Evolutionary conservation across 345 rosid genomes (phyloP), one percentile per base, ranked within the genome.

Genomic region (Crucihimalaya himalaica): DNA sequence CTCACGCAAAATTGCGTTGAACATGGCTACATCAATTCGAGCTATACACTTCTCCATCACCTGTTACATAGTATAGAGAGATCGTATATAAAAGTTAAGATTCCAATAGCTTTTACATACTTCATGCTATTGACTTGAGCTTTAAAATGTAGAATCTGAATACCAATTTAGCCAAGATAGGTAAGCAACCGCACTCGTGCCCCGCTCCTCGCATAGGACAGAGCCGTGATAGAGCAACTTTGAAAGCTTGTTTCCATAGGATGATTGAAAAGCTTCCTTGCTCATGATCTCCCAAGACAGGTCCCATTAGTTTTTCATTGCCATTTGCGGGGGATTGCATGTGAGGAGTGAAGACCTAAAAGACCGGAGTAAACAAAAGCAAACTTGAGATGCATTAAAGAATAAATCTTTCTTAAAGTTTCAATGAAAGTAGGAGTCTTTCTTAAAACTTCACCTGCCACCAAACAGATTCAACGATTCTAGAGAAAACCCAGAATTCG

Each of bases 391-490:
- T 23, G 25, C 25, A 2, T 23, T 8, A 74, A 66, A 57, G 60
- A 58, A 58, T 4, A 1, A 8, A 47, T 1, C 4, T 46, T 47
- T 3, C 25, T 25, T 13, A 8, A 43, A 21, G 1, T 34, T 12
- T 20, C 21, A 68, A 16, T 79, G 23, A 25, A 64, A 25, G 21
- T 45, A 15, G 23, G 27, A 47, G 57, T 35, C 10, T 59, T 59
- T 40, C 5, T 51, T 39, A 9, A 56, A 14, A 20, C 32, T 31
- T 51, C 32, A 92, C 99, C 99, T 92, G 97, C 97, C 99, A 92
- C 99, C 97, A 92, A 25, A 90, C 87, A 3, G 99, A 95, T 82
- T 92, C 97, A 32, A 92, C 96, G 27, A 87, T 81, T 77, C 99
- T 92, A 32, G 92, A 90, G 78, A 95, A 92, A 32, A 92, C 63